Conservation (phyloP, 768 basidiomycete genomes). For the Suillus luteus region DNA sequence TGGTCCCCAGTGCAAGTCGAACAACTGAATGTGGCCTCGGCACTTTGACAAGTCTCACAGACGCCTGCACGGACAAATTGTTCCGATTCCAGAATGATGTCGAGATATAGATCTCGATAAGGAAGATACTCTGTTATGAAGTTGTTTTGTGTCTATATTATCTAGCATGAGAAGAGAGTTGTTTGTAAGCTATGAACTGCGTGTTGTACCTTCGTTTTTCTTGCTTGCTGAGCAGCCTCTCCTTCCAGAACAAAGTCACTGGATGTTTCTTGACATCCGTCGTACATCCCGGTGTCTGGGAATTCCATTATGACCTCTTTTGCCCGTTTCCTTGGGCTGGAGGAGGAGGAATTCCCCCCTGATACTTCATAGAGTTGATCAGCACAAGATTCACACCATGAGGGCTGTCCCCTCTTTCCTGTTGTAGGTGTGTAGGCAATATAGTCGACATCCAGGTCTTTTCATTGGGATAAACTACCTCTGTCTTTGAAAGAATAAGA, state of each 20-base stretch:
- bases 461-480: not conserved
- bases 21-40: slow-evolving; percentile 8
- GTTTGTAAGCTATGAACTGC: too few relatives aligned
- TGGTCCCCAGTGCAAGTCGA: slow-evolving; percentile 6
- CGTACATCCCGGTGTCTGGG: not conserved
- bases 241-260: not conserved
- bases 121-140: slow-evolving; percentile 9
- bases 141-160: slow-evolving; percentile 10
- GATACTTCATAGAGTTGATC: not conserved
- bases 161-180: not conserved
- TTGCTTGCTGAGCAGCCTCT: slow-evolving; percentile 2
- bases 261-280: not conserved
- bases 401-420: not conserved
- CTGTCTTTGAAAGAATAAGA: slow-evolving; percentile 4
- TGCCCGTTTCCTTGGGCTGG: not conserved
- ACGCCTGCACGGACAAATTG: not conserved
- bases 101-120: slow-evolving; percentile 2
- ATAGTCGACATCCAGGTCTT: slow-evolving; percentile 1
- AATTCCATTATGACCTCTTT: not conserved
- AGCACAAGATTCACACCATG: not conserved
- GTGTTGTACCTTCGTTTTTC: not conserved
- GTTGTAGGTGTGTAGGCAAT: not conserved
- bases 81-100: slow-evolving; percentile 5
- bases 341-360: not conserved
- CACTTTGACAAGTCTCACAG: not conserved